Evolutionary conservation across 306 rosid genomes (phyloP).

Genomic region (Dicorynia guianensis): DNA sequence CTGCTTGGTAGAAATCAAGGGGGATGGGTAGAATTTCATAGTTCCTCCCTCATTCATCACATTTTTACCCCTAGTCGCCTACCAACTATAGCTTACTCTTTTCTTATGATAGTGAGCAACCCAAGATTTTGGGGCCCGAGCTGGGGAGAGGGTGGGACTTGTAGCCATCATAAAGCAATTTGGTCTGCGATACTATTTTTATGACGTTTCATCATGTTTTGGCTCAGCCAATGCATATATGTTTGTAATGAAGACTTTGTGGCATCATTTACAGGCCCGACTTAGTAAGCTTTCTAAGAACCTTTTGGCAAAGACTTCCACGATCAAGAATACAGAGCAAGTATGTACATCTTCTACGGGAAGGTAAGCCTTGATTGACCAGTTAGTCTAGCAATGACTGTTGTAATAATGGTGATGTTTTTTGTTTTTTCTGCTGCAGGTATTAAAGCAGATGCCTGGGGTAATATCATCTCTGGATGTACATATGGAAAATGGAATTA

Average conservation of each 20-base stretch:
- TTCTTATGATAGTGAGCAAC: not conserved
- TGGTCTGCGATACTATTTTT: not conserved
- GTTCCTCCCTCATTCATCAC: not conserved
- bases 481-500: conserved; percentile 78
- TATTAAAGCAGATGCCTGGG: conserved; percentile 81
- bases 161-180: not conserved
- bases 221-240: not conserved
- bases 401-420: conserved; percentile 12
- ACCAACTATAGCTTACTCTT: not conserved
- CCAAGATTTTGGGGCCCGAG: too few species aligned
- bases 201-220: not conserved
- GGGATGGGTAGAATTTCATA: not conserved
- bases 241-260: conserved; percentile 5
- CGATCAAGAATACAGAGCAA: conserved; percentile 80
- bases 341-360: conserved; percentile 47
- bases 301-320: conserved; percentile 69
- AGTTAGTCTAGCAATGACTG: conserved; percentile 6
- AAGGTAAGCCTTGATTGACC: conserved; percentile 22
- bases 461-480: conserved; percentile 89
- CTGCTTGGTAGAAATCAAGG: too few species aligned
- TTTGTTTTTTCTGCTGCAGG: conserved; percentile 56
- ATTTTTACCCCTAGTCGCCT: not conserved
- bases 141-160: too few species aligned
- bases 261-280: conserved; percentile 61
- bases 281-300: conserved; percentile 81